Evolutionary conservation across 352 stramenopile species (phyloP), one percentile per base, ranked within the genome.

Genomic region (Globisporangium okanoganense): DNA sequence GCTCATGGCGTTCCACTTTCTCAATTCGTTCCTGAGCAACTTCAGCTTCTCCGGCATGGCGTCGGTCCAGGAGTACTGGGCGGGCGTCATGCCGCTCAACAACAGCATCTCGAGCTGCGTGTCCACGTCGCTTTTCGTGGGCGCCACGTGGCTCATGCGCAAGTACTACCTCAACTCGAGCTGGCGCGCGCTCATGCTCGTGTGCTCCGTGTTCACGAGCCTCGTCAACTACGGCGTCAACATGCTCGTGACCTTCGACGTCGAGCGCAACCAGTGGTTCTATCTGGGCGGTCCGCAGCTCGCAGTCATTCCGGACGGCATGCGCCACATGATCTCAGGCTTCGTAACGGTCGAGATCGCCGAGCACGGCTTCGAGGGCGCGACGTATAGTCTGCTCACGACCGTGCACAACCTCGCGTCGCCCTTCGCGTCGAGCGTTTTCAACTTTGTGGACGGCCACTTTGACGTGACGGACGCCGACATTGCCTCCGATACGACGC

Each of bases 341-440:
- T 90, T 88, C 38, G 78, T 81, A 33, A 88, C 75, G 0, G 79
- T 90, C 47, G 83, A 93, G 62, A 78, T 91, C 51, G 75, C 79
- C 6, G 82, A 93, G 43, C 75, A 80, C 49, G 82, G 82, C 59
- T 87, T 86, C 51, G 82, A 92, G 73, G 74, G 76, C 9, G 71
- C 78, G 14, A 88, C 71, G 25, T 86, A 87, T 43, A 82, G 75
- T 36, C 58, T 92, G 58, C 58, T 90, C 53, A 88, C 80, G 24
- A 90, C 78, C 1, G 73, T 88, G 41, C 72, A 87, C 65, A 87
- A 89, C 44, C 61, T 88, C 18, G 78, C 78, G 2, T 69, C 62
- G 24, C 82, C 82, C 0, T 85, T 89, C 50, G 78, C 79, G 7
- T 69, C 73, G 40, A 79, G 67, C 56, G 57, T 85, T 53, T 76